Evolutionary conservation across 768 basidiomycete species (phyloP).

Genomic region (Calvatia gigantea): DNA sequence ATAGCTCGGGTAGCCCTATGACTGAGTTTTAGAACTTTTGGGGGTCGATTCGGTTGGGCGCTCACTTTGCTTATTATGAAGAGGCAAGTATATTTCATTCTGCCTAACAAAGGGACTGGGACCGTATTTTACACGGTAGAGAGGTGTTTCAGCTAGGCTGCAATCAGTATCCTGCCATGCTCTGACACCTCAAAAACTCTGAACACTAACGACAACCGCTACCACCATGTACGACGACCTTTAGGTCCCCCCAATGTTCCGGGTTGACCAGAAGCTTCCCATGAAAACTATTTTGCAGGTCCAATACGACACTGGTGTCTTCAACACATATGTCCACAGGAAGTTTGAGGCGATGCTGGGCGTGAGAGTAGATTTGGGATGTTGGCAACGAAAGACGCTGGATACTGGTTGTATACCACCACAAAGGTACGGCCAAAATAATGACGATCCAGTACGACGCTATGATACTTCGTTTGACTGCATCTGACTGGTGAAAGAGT

Average conservation of each 20-base stretch:
- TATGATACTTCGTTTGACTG: slow-evolving; percentile 57
- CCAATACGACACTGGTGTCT: background rate
- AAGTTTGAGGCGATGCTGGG: slow-evolving; percentile 39
- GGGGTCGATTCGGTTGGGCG: slow-evolving; percentile 16
- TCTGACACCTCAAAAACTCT: no score
- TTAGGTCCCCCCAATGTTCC: slow-evolving; percentile 9
- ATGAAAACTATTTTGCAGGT: slow-evolving; percentile 22
- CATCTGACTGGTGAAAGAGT: slow-evolving; percentile 48
- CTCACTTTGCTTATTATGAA: slow-evolving; percentile 1
- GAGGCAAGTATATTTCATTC: slow-evolving; percentile 6
- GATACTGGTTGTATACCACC: slow-evolving; percentile 94
- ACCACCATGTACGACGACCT: background rate
- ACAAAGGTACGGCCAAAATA: slow-evolving; percentile 77
- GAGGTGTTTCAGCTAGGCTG: background rate
- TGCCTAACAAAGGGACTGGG: background rate
- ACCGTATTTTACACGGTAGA: background rate
- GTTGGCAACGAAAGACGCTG: slow-evolving; percentile 74
- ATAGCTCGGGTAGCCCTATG: slow-evolving; percentile 19
- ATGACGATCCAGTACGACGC: slow-evolving; percentile 77
- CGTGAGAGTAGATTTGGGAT: slow-evolving; percentile 50
- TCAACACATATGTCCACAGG: slow-evolving; percentile 40
- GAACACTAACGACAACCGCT: slow-evolving; percentile 7
- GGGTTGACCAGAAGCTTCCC: slow-evolving; percentile 24
- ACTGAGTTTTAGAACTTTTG: slow-evolving; percentile 32
- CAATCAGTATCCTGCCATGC: background rate